A percentile compares a stretch with the other conserved stretches of the same genome.
phyloP scores from a whole-genome alignment of 371 early-diverging fungal genomes.

The Rhizomucor pusillus region DNA sequence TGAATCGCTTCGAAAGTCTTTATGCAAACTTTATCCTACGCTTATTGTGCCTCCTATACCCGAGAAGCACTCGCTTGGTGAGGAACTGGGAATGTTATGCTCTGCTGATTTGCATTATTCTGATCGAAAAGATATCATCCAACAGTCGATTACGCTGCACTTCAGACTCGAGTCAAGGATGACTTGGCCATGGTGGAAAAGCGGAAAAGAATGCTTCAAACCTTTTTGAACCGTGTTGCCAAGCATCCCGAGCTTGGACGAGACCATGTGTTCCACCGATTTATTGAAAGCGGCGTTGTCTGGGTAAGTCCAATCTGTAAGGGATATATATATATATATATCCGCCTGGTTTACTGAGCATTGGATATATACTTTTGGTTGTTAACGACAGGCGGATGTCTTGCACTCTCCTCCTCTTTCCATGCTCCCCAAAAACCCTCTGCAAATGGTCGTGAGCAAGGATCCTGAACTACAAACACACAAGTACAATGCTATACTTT shows the following conservation, averaged over 20 bases:
- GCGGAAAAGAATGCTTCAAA: conserved; percentile 92
- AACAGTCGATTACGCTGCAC: conserved; percentile 81
- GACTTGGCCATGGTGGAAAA: conserved; percentile 86
- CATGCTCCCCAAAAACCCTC: conserved; percentile 56
- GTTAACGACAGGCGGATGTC: conserved; percentile 62
- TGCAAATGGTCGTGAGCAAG: conserved; percentile 44
- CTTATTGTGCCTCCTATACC: conserved; percentile 95
- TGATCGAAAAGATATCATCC: neutral
- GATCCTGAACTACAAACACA: conserved; percentile 22
- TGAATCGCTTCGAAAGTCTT: conserved; percentile 80
- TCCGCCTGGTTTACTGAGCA: neutral
- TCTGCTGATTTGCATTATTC: neutral
- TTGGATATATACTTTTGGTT: no score
- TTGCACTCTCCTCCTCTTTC: conserved; percentile 52
- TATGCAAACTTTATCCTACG: conserved; percentile 80
- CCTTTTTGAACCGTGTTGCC: conserved; percentile 87
- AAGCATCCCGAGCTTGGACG: conserved; percentile 82
- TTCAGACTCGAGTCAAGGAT: conserved; percentile 84
- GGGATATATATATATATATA: neutral
- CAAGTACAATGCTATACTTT: conserved; percentile 17
- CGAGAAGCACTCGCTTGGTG: conserved; percentile 89
- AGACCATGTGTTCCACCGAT: conserved; percentile 89
- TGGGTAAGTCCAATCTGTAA: conserved; percentile 47
- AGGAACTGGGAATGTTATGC: conserved; percentile 4
- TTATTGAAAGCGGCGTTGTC: conserved; percentile 66